A percentile compares a stretch with the other conserved stretches of the same genome.
These are phyloP conservation scores for Auriculariales sp. DNA, from an alignment of 768 basidiomycete species.

Conservation along the genomic window DNA sequence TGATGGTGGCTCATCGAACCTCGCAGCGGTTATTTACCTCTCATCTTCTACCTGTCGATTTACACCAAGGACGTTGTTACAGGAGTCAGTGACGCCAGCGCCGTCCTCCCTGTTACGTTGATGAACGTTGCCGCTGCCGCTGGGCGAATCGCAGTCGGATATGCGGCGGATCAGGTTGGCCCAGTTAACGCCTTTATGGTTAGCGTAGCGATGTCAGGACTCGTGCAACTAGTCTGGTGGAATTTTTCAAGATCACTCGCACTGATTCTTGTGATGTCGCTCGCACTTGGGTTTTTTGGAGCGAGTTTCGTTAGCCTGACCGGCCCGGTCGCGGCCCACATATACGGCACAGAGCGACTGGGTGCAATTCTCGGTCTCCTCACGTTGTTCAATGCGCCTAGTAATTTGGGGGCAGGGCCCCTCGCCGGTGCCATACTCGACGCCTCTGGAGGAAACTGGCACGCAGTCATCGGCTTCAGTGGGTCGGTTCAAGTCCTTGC, in stretches of 20 bases:
- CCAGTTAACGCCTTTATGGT: constrained; percentile 25
- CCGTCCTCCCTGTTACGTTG: constrained; percentile 11
- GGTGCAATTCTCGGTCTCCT: constrained; percentile 9
- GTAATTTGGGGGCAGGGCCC: constrained; percentile 19
- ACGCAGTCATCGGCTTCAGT: constrained; percentile 16
- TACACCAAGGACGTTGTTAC: constrained; percentile 10
- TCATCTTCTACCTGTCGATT: constrained; percentile 13
- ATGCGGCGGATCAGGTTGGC: constrained; percentile 23
- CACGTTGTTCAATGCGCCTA: constrained; percentile 9
- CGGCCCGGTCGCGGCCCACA: constrained; percentile 17
- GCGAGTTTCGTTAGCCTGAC: constrained; percentile 21
- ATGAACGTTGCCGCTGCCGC: constrained; percentile 15
- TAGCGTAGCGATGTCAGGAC: constrained; percentile 19
- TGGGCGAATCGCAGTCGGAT: constrained; percentile 21
- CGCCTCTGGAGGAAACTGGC: constrained; percentile 18
- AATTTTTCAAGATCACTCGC: constrained; percentile 19
- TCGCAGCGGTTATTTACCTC: constrained; percentile 8
- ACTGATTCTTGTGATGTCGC: constrained; percentile 17
- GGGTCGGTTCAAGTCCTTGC: constrained; percentile 18
- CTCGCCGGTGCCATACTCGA: constrained; percentile 18
- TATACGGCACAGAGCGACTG: constrained; percentile 9
- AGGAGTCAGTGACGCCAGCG: constrained; percentile 6
- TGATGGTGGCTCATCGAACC: neutral
- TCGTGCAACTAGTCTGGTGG: constrained; percentile 25
- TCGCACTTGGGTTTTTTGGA: constrained; percentile 21